Conservation (phyloP, 495 filamentous ascomycete genomes). For the Neurospora sp. region DNA sequence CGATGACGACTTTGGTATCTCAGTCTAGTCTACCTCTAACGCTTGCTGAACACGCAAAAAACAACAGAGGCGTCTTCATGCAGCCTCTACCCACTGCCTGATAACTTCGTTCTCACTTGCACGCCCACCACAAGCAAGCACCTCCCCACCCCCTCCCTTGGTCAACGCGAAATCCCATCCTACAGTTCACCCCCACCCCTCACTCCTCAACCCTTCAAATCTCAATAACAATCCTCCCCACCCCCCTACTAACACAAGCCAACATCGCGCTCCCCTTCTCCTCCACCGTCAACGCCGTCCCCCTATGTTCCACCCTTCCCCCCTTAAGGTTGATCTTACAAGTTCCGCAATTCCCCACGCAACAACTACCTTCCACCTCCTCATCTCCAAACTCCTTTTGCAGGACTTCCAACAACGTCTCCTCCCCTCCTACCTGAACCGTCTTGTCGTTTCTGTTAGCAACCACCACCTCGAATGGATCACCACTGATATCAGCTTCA, state of each 20-base stretch:
- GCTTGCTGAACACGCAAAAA: background rate
- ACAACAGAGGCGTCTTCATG: background rate
- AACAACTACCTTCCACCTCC: conserved; percentile 39
- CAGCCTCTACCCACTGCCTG: background rate
- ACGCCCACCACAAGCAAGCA: background rate
- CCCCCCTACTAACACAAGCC: conserved; percentile 38
- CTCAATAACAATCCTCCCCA: conserved; percentile 36
- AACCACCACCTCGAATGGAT: conserved; percentile 45
- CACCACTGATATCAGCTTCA: conserved; percentile 36
- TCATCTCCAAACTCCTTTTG: conserved; percentile 27
- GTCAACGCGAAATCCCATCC: too few species aligned
- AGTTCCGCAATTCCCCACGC: conserved; percentile 51
- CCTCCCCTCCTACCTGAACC: conserved; percentile 29
- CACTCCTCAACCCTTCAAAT: conserved; percentile 14
- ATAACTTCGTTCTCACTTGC: background rate
- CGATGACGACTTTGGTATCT: background rate
- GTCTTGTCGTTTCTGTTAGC: conserved; percentile 14
- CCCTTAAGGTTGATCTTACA: conserved; percentile 38
- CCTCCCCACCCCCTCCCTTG: background rate
- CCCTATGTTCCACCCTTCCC: conserved; percentile 44
- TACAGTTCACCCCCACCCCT: too few species aligned
- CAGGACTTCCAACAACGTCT: conserved; percentile 35
- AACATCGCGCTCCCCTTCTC: conserved; percentile 34
- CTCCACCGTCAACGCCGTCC: conserved; percentile 34
- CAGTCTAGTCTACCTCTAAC: background rate